Percentiles rank a stretch among this genome's conserved stretches.
Evolutionary conservation across 129 eudicot genomes (phyloP).

Genomic region (Pittosporum tobira): DNA sequence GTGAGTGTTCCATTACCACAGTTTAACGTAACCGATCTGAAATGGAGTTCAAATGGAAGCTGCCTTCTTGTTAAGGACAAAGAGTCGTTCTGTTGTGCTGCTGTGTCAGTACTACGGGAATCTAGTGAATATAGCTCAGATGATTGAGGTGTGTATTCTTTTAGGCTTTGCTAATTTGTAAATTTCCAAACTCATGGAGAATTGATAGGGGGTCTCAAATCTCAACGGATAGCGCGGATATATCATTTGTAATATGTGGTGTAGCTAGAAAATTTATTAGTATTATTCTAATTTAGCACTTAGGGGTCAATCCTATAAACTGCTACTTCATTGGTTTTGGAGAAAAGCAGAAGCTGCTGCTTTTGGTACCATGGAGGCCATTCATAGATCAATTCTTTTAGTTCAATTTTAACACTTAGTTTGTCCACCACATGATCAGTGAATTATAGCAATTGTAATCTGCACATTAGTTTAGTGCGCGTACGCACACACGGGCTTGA

Average conservation of each 20-base stretch:
- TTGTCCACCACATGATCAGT: no score
- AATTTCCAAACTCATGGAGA: background rate
- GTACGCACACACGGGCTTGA: no score
- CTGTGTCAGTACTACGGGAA: slow-evolving; percentile 58
- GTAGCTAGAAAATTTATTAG: background rate
- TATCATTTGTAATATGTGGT: background rate
- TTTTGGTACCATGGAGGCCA: no score
- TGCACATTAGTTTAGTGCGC: no score
- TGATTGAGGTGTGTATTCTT: slow-evolving; percentile 36
- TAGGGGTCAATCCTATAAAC: no score
- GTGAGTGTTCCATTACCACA: slow-evolving; percentile 80
- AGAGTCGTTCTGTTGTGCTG: slow-evolving; percentile 87
- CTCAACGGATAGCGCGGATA: background rate
- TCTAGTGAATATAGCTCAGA: slow-evolving; percentile 90
- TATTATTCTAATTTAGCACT: background rate
- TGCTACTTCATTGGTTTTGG: no score
- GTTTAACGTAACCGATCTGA: slow-evolving; percentile 61
- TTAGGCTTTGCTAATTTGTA: slow-evolving; percentile 1
- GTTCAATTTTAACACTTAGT: no score
- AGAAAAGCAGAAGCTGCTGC: no score
- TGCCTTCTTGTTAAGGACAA: slow-evolving; percentile 81
- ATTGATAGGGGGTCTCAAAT: background rate
- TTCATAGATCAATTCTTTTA: no score
- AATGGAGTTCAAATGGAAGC: slow-evolving; percentile 83
- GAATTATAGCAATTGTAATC: no score